Base-by-base conservation (phyloP, 1,284 basidiomycete species). In the Puccinia hordei region DNA sequence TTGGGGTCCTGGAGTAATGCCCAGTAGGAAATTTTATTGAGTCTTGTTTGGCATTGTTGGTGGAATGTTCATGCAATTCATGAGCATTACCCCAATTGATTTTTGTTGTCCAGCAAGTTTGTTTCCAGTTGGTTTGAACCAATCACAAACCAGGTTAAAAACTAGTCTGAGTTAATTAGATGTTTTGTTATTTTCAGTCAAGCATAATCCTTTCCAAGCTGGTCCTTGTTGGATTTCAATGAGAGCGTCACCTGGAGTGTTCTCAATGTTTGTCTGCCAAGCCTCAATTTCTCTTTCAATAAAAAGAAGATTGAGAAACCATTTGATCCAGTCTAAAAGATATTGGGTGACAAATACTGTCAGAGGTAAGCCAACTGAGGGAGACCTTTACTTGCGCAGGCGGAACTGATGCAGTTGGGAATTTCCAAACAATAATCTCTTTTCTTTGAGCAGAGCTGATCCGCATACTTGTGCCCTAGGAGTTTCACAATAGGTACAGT, bases 11-110 rank as follows among this genome's bases (percentile, higher is more conserved):
- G 77, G 57, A 1, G 53, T 79, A 15, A 61, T 71, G 8, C 66
- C 76, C 12, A 51, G 2, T 30, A 79, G 33, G 33, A 69, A 79
- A 10, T 35, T 71, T 17, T 63, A 69, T 30, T 35, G 3, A 24
- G 19, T n/a, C 30, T 57, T 35, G 24, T 72, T 59, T 17, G 24
- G 15, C 19, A 59, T 30, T 24, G 13, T 27, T 30, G 55, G 68
- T 10, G 53, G 68, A 22, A 71, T 24, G 24, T 55, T 79, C 27
- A 71, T 30, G 27, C 77, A 71, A 27, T 41, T 79, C 35, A 79
- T 17, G 4, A 44, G 13, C 2, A 79, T 61, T 13, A 72, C 38
- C 15, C 77, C 77, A 38, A 79, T 13, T 1, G 41, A 79, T 24
- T 41, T 1, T 27, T 79, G 46, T 55, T 46, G 59, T 15, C 66